Conservation (phyloP, 2,329 filamentous ascomycete genomes). For the Aureobasidium sp. region DNA sequence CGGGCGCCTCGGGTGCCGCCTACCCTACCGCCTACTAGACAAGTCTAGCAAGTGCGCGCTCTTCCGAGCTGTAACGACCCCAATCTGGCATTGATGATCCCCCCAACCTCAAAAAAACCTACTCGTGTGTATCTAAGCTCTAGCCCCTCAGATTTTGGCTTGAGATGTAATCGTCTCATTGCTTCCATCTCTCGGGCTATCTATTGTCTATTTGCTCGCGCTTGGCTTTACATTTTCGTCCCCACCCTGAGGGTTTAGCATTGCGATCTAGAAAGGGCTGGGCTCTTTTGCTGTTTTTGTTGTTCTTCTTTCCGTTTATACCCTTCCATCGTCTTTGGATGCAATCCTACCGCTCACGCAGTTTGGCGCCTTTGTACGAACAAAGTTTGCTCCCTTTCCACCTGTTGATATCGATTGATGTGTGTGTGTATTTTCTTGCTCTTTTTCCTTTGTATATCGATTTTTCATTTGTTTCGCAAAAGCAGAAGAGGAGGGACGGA, state of each 20-base stretch:
- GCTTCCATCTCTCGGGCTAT: background rate
- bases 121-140: background rate
- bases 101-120: background rate
- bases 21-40: conserved; percentile 8
- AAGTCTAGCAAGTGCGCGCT: background rate
- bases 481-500: background rate
- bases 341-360: background rate
- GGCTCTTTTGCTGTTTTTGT: conserved; percentile 9
- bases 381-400: background rate
- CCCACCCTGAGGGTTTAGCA: conserved; percentile 12
- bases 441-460: background rate
- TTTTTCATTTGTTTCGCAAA: conserved; percentile 3
- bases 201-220: conserved; percentile 1
- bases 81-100: conserved; percentile 14
- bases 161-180: background rate
- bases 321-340: background rate
- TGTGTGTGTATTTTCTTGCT: background rate
- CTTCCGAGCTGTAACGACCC: conserved; percentile 8
- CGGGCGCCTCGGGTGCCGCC: conserved; percentile 14
- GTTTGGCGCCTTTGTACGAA: background rate
- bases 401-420: background rate
- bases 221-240: conserved; percentile 5
- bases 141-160: background rate
- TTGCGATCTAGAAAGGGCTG: conserved; percentile 10
- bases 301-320: background rate